Conservation (phyloP, 306 rosid genomes). For the Cucumis sativus region Cucumber_9930_V3 NC_026658.2:18139001-18139500, state of each 20-base stretch:
- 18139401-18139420: not conserved
- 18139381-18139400: not conserved
- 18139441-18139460: conserved; percentile 95
- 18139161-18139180: conserved; percentile 63
- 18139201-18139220: conserved; percentile 72
- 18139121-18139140: conserved; percentile 78
- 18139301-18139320: conserved; percentile 91
- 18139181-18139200: conserved; percentile 91
- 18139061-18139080: conserved; percentile 87
- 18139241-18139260: conserved; percentile 70
- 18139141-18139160: conserved; percentile 82
- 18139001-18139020: not conserved
- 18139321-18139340: conserved; percentile 92
- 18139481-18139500: conserved; percentile 91
- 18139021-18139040: not conserved
- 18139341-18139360: conserved; percentile 38
- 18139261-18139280: conserved; percentile 79
- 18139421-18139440: conserved; percentile 34
- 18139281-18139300: conserved; percentile 81
- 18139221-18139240: conserved; percentile 86
- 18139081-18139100: conserved; percentile 69
- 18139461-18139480: conserved; percentile 88
- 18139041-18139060: conserved; percentile 38
- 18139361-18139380: conserved; percentile 1
- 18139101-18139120: conserved; percentile 95